Conservation (phyloP, 1,139 yeast genomes). For the Candida frijolesensis region DNA sequence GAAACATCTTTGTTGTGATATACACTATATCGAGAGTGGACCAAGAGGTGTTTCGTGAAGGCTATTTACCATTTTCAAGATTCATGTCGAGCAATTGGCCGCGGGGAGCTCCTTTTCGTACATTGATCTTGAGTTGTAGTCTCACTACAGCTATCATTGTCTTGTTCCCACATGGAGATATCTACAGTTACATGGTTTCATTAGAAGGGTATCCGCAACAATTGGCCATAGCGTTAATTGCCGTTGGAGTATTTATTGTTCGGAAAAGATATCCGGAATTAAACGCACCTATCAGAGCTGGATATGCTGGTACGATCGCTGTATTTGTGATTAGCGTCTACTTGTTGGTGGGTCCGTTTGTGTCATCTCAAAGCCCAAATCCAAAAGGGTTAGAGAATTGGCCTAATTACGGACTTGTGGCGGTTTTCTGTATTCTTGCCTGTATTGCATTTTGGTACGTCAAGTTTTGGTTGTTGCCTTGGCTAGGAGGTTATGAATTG, state of each 20-base stretch:
- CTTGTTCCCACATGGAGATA: slow-evolving; percentile 76
- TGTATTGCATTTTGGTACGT: slow-evolving; percentile 52
- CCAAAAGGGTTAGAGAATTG: slow-evolving; percentile 45
- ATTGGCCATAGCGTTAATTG: slow-evolving; percentile 48
- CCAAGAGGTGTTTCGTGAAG: slow-evolving; percentile 67
- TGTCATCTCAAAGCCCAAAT: slow-evolving; percentile 39
- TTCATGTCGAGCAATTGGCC: slow-evolving; percentile 61
- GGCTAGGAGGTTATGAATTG: slow-evolving; percentile 43
- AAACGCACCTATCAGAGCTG: slow-evolving; percentile 52
- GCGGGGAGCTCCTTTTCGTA: slow-evolving; percentile 55
- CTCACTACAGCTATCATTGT: slow-evolving; percentile 47
- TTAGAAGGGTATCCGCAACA: slow-evolving; percentile 73
- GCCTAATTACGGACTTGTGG: slow-evolving; percentile 55
- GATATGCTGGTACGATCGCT: slow-evolving; percentile 44
- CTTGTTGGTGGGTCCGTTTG: slow-evolving; percentile 50
- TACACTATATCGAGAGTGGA: slow-evolving; percentile 63
- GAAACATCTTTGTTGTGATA: slow-evolving; percentile 63
- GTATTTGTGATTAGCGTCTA: slow-evolving; percentile 43
- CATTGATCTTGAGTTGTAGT: slow-evolving; percentile 40
- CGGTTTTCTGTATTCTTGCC: slow-evolving; percentile 31
- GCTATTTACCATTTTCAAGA: slow-evolving; percentile 55
- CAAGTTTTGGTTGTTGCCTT: slow-evolving; percentile 49
- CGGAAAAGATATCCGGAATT: slow-evolving; percentile 49
- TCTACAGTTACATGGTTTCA: slow-evolving; percentile 74
- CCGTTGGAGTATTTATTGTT: slow-evolving; percentile 54